These are phyloP conservation scores for Wickerhamomyces hampshirensis DNA, from an alignment of 805 yeast genomes.

Conservation along the genomic window DNA sequence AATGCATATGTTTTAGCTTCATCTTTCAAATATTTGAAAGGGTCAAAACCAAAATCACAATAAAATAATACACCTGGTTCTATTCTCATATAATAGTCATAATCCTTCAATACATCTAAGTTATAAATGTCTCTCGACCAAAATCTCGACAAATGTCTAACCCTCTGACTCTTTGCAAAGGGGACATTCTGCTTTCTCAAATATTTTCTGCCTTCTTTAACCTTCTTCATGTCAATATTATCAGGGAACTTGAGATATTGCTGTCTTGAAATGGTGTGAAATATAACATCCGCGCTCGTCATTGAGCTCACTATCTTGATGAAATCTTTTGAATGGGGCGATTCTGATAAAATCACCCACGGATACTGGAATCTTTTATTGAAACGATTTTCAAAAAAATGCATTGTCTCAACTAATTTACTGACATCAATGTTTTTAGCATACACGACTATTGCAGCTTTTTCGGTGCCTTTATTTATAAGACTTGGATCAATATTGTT, in stretches of 20 bases:
- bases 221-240: slow-evolving; percentile 1
- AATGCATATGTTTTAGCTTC: slow-evolving; percentile 59
- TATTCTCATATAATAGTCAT: slow-evolving; percentile 49
- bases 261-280: slow-evolving; percentile 54
- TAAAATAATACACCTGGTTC: slow-evolving; percentile 40
- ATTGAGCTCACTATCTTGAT: slow-evolving; percentile 35
- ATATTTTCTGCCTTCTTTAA: slow-evolving; percentile 27
- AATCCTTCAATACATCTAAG: slow-evolving; percentile 36
- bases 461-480: too few relatives aligned
- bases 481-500: too few relatives aligned
- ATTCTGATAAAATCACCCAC: slow-evolving; percentile 72
- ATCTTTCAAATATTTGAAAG: slow-evolving; percentile 45
- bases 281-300: slow-evolving; percentile 51
- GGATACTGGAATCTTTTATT: slow-evolving; percentile 59
- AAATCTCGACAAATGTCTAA: slow-evolving; percentile 51
- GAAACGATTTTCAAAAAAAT: slow-evolving; percentile 62
- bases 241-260: slow-evolving; percentile 35
- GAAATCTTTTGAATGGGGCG: slow-evolving; percentile 51
- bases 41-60: slow-evolving; percentile 45
- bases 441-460: slow-evolving; percentile 61
- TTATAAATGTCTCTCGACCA: slow-evolving; percentile 44
- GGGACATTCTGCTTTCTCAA: slow-evolving; percentile 39
- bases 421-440: slow-evolving; percentile 62
- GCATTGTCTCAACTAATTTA: slow-evolving; percentile 50
- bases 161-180: slow-evolving; percentile 50